Conservation (phyloP, 2,329 filamentous ascomycete species). For the Alternaria sp. region DNA sequence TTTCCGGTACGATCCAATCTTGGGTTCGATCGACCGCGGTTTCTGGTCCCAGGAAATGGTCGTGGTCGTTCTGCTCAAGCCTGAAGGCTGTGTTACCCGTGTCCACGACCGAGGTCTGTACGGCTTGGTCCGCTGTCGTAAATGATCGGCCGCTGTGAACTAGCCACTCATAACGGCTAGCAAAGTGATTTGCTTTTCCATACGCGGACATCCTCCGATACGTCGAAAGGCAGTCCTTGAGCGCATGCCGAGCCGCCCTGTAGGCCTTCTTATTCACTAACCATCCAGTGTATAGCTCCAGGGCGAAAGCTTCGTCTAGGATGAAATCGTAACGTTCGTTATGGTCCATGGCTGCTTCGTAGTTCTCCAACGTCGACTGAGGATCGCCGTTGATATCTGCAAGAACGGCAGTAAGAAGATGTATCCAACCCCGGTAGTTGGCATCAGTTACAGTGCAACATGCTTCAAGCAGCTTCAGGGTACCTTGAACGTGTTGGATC, state of each 20-base stretch:
- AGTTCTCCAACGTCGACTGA: conserved; percentile 65
- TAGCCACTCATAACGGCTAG: conserved; percentile 73
- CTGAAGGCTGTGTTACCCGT: conserved; percentile 53
- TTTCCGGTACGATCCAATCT: conserved; percentile 59
- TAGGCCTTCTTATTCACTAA: conserved; percentile 72
- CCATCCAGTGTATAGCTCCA: conserved; percentile 77
- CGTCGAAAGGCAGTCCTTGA: conserved; percentile 72
- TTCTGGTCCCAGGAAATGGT: conserved; percentile 48
- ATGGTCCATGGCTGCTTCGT: conserved; percentile 78
- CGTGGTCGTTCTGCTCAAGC: conserved; percentile 56
- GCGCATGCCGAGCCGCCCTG: conserved; percentile 72
- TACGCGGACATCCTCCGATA: conserved; percentile 75
- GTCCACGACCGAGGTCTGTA: conserved; percentile 73
- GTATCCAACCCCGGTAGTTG: conserved; percentile 77
- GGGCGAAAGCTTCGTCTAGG: conserved; percentile 77
- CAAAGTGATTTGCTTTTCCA: conserved; percentile 73
- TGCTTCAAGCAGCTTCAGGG: conserved; percentile 69
- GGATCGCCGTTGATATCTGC: conserved; percentile 68
- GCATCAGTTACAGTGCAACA: conserved; percentile 72
- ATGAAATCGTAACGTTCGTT: conserved; percentile 71
- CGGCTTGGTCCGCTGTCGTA: conserved; percentile 68
- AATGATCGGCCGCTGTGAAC: conserved; percentile 70
- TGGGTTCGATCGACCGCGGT: conserved; percentile 58
- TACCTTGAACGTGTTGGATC: conserved; percentile 62
- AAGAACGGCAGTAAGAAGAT: conserved; percentile 73